Evolutionary conservation across 352 stramenopile species (phyloP).

Genomic region (Pythium sp.): DNA sequence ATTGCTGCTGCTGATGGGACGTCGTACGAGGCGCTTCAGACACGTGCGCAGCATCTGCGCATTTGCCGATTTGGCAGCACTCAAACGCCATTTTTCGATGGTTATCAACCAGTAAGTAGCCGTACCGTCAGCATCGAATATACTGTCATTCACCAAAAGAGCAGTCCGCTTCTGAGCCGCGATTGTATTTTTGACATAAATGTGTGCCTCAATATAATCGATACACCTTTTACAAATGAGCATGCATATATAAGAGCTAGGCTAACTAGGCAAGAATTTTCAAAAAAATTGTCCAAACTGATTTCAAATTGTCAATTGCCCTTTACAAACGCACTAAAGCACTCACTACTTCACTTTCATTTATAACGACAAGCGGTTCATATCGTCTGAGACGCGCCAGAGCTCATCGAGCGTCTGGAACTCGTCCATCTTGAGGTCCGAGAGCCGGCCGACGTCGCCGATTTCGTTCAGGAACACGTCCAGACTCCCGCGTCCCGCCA

Average conservation of each 20-base stretch:
- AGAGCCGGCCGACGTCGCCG: conserved; percentile 73
- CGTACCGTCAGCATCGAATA: background rate
- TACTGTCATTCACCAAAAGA: background rate
- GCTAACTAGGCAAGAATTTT: background rate
- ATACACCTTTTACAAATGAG: background rate
- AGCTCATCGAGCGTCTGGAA: conserved; percentile 81
- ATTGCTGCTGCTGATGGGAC: background rate
- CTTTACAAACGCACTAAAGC: conserved; percentile 3
- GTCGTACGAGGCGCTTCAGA: background rate
- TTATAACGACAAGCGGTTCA: conserved; percentile 82
- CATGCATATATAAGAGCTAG: background rate
- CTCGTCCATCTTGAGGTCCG: conserved; percentile 85
- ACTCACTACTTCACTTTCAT: background rate
- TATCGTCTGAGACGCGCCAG: conserved; percentile 83
- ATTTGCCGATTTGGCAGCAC: background rate
- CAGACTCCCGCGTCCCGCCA: conserved; percentile 56
- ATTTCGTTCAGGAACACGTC: conserved; percentile 83
- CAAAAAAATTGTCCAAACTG: background rate
- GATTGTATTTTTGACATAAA: background rate
- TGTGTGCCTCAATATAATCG: background rate
- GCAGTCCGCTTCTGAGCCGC: too few relatives aligned
- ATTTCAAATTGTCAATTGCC: background rate
- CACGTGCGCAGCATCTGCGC: background rate
- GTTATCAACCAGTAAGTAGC: background rate
- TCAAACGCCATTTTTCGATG: background rate